Base-by-base conservation (phyloP, 23 red algal genomes). In the Gracilaria gracilis region DNA sequence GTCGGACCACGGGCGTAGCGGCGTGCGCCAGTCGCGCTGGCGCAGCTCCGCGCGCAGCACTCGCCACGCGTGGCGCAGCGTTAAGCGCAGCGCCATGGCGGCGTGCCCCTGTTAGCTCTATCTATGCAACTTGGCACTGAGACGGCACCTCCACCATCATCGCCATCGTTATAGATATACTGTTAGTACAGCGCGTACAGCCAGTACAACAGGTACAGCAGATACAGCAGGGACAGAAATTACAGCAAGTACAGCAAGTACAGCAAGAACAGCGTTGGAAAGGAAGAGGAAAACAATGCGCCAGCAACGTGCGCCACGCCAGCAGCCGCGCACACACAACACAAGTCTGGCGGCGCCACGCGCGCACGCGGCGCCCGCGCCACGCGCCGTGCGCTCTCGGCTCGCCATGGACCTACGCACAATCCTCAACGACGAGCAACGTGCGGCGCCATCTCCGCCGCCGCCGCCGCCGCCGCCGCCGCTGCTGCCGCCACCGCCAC, bases 381-480 rank as follows among this genome's bases (percentile, higher is more conserved):
- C 59, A 31, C 16, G 72, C 72, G 72, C 72, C 39, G 40, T 23
- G 39, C 84, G 44, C 48, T 15, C 67, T 17, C 25, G 50, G 27
- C 37, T 46, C 42, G 35, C 84, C n/a, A 87, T 87, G 84, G 84
- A 87, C 84, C 66, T 87, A 23, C 65, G 69, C 62, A 87, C 66
- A 44, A 87, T 87, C 33, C 84, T 87, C 84, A 87, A 87, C 84
- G 67, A 70, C 40, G 84, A 67, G 33, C 84, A 71, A 11, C 59
- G 59, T 28, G 54, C 35, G 23, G 34, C 42, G 27, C 37, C 59
- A 25, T 61, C 81, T 24, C 44, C 36, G 15, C 61, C 82, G 34
- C 61, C 61, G 9, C 39, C 82, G 59, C 6, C 82, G 9, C 24
- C 15, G 33, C 19, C 50, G 40, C 57, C 55, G 15, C 19, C 25